These are phyloP conservation scores for Leptographium flavum DNA, from an alignment of 2,329 filamentous ascomycete genomes.

Conservation along the genomic window DNA sequence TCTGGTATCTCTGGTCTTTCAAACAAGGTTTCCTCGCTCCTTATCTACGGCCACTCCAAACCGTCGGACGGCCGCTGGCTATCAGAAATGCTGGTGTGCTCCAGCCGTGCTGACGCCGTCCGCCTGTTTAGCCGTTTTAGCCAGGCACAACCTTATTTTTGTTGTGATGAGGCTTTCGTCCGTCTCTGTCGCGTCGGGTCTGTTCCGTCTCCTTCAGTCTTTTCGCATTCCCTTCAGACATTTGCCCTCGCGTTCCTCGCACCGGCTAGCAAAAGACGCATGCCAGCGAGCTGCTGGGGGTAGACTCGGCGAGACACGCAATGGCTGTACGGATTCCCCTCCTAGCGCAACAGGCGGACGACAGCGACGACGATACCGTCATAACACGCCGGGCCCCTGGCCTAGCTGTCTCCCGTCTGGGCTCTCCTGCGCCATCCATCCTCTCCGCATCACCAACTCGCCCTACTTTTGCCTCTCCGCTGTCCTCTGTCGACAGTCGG, in stretches of 20 bases:
- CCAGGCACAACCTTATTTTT: no score
- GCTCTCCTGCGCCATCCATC: constrained; percentile 3
- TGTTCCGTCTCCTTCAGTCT: no score
- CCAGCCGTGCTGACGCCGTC: neutral
- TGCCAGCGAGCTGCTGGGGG: neutral
- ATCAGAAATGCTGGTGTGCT: neutral
- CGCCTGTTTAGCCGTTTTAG: neutral
- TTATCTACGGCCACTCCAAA: neutral
- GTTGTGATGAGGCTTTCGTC: no score
- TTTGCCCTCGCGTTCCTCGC: no score
- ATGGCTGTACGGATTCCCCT: neutral
- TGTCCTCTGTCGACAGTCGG: constrained; percentile 8
- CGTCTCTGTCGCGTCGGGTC: no score
- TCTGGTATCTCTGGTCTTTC: neutral
- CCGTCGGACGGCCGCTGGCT: neutral
- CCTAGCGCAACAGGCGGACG: neutral
- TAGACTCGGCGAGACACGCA: neutral
- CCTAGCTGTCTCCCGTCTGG: neutral
- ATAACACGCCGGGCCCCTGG: neutral
- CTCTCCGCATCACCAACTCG: neutral
- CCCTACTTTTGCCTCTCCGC: constrained; percentile 1
- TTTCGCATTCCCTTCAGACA: no score
- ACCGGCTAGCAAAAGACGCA: no score
- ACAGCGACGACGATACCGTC: neutral
- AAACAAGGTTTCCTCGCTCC: neutral